A percentile compares a stretch with the other conserved stretches of the same genome.
phyloP scores from a whole-genome alignment of 1,284 basidiomycete species.

The Cutaneotrichosporon mucoides region DNA sequence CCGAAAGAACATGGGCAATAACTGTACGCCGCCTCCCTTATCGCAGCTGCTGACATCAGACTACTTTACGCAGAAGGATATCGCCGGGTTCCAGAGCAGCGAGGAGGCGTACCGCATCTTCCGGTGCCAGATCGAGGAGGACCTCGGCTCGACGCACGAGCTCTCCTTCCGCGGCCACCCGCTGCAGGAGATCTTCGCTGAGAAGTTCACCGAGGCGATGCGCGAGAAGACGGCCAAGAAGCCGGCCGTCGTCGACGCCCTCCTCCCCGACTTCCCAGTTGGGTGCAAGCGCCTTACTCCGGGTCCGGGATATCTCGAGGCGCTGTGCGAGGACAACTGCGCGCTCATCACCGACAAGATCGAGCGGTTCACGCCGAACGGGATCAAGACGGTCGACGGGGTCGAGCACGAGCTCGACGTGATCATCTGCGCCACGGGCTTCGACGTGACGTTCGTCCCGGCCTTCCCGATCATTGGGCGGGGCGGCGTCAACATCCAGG shows the following conservation, averaged over 20 bases:
- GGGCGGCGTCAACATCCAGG: conserved; percentile 31
- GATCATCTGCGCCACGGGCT: conserved; percentile 33
- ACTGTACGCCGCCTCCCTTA: background rate
- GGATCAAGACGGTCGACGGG: conserved; percentile 23
- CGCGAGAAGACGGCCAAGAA: conserved; percentile 15
- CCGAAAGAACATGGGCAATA: background rate
- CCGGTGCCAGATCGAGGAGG: conserved; percentile 20
- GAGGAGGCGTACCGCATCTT: conserved; percentile 26
- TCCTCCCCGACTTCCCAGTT: conserved; percentile 29
- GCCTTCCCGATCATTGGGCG: conserved; percentile 26
- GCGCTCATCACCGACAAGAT: conserved; percentile 23
- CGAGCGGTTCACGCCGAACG: conserved; percentile 20
- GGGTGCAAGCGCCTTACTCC: conserved; percentile 41
- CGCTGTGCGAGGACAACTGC: conserved; percentile 31
- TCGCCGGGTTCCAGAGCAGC: conserved; percentile 5
- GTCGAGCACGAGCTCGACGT: conserved; percentile 30
- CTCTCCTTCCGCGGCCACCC: conserved; percentile 7
- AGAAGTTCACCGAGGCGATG: conserved; percentile 22
- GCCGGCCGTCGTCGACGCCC: conserved; percentile 18
- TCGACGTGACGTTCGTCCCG: conserved; percentile 33
- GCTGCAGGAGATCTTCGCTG: conserved; percentile 3
- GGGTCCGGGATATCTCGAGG: conserved; percentile 42
- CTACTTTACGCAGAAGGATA: conserved; percentile 7
- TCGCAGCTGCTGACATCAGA: conserved; percentile 21
- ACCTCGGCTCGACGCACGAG: conserved; percentile 13